Evolutionary conservation across 2,329 filamentous ascomycete species (phyloP).

Genomic region (Colletotrichum zoysiae): DNA sequence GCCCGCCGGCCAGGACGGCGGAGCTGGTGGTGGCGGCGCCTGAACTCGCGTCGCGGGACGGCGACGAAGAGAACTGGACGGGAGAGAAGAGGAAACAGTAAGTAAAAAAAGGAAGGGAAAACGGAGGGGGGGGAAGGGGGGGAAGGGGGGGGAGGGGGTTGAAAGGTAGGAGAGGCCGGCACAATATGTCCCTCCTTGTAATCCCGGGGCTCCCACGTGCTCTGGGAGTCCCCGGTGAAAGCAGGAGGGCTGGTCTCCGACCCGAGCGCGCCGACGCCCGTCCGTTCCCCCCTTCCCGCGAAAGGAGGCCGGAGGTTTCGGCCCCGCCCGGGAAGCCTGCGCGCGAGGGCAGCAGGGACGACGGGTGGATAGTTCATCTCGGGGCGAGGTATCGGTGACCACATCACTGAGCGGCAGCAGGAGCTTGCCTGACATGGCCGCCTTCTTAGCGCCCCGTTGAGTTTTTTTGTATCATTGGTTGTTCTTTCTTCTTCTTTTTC

Average conservation of each 20-base stretch:
- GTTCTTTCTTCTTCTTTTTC: background rate
- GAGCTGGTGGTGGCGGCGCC: slow-evolving; percentile 45
- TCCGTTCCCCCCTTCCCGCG: slow-evolving; percentile 42
- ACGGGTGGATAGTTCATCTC: slow-evolving; percentile 59
- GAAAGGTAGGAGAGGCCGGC: background rate
- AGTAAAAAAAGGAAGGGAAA: slow-evolving; percentile 7
- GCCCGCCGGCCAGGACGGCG: slow-evolving; percentile 45
- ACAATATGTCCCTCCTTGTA: slow-evolving; percentile 61
- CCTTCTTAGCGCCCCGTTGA: slow-evolving; percentile 69
- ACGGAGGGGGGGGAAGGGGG: background rate
- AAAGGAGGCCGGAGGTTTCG: slow-evolving; percentile 32
- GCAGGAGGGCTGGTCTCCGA: slow-evolving; percentile 50
- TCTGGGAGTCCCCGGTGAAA: slow-evolving; percentile 64
- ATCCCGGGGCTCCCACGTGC: slow-evolving; percentile 62
- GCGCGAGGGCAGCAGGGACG: slow-evolving; percentile 40
- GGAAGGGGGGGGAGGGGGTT: too few species aligned
- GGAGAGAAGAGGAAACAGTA: slow-evolving; percentile 13
- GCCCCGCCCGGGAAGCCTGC: slow-evolving; percentile 15
- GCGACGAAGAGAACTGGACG: slow-evolving; percentile 54
- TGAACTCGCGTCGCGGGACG: slow-evolving; percentile 48
- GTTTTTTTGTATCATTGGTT: background rate
- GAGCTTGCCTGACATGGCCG: slow-evolving; percentile 61
- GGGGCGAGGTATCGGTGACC: slow-evolving; percentile 79
- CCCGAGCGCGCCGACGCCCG: slow-evolving; percentile 54
- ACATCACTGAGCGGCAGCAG: slow-evolving; percentile 62